phyloP scores from a whole-genome alignment of 1,139 yeast species.

The Taphrina deformans region DNA sequence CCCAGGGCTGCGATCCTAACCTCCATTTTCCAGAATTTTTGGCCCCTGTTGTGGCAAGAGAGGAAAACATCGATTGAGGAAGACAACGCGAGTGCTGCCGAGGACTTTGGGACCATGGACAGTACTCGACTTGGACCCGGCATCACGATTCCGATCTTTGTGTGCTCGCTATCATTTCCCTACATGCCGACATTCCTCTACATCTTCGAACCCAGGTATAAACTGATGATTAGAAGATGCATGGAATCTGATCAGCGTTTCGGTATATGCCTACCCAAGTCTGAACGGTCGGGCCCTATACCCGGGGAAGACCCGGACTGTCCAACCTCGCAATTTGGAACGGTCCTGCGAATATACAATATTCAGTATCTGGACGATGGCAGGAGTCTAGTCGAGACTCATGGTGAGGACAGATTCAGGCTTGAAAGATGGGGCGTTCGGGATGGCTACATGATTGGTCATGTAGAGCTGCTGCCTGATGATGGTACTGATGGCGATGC shows the following conservation, averaged over 20 bases:
- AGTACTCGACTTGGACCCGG: conserved; percentile 32
- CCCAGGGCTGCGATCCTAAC: conserved; percentile 20
- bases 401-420: conserved; percentile 32
- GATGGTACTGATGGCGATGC: conserved; percentile 31
- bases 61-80: conserved; percentile 20
- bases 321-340: conserved; percentile 31
- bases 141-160: conserved; percentile 33
- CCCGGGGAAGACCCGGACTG: conserved; percentile 29
- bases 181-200: conserved; percentile 35
- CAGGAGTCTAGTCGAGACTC: conserved; percentile 29
- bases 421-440: conserved; percentile 28
- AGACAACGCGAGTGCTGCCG: conserved; percentile 24
- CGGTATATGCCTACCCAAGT: conserved; percentile 27
- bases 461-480: conserved; percentile 25
- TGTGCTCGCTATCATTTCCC: conserved; percentile 36
- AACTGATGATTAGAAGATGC: conserved; percentile 35
- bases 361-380: conserved; percentile 33
- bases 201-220: conserved; percentile 36
- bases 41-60: conserved; percentile 26
- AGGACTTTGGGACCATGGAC: conserved; percentile 26
- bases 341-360: conserved; percentile 21
- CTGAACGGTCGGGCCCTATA: neutral
- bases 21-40: conserved; percentile 17
- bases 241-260: conserved; percentile 33
- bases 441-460: conserved; percentile 31